These are phyloP conservation scores for Fraxinus anomala DNA, from an alignment of 257 asterid species.

Conservation along the genomic window DNA sequence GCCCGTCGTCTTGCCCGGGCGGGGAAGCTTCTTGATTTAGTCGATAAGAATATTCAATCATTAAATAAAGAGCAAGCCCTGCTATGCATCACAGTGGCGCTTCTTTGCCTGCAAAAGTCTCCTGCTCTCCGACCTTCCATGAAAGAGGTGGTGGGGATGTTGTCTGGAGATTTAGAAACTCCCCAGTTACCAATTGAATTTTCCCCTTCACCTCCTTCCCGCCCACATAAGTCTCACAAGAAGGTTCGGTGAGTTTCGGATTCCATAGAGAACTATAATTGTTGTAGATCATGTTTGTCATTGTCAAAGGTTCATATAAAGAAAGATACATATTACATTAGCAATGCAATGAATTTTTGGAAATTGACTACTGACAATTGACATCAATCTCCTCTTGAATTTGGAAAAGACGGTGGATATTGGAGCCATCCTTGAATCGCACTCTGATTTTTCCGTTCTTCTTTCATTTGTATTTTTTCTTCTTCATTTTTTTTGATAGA, in stretches of 20 bases:
- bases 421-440: background rate
- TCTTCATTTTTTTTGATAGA: too few relatives aligned
- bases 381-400: background rate
- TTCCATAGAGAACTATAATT: constrained; percentile 16
- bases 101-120: constrained; percentile 86
- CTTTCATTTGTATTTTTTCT: too few relatives aligned
- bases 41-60: constrained; percentile 58
- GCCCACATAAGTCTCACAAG: constrained; percentile 66
- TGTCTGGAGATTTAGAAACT: constrained; percentile 64
- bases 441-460: too few relatives aligned
- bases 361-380: background rate
- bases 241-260: constrained; percentile 60
- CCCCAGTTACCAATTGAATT: constrained; percentile 82
- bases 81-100: constrained; percentile 78
- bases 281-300: constrained; percentile 32
- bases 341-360: constrained; percentile 21
- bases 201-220: constrained; percentile 76
- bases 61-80: constrained; percentile 68
- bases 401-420: background rate
- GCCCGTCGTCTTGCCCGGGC: constrained; percentile 90
- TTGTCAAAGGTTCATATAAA: constrained; percentile 37
- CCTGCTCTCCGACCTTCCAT: constrained; percentile 83
- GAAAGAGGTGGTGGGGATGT: constrained; percentile 83
- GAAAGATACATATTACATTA: constrained; percentile 27
- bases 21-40: constrained; percentile 88